Conservation (phyloP, 208 protist genomes). For the Angomonas ambiguus region DNA sequence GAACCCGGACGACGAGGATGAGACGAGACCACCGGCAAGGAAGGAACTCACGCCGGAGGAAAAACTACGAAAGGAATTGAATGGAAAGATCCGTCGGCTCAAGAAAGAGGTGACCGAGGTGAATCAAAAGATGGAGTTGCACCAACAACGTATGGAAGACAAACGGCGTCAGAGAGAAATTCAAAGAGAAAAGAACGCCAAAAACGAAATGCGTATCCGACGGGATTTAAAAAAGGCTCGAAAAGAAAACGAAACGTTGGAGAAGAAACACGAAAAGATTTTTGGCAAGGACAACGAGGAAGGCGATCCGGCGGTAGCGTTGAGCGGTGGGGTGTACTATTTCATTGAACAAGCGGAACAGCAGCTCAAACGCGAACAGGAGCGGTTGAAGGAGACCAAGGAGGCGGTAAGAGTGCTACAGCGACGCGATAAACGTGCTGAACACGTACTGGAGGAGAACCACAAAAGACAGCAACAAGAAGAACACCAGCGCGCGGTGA, state of each 20-base stretch:
- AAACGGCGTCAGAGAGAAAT: neutral
- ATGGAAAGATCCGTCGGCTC: neutral
- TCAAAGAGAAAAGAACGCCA: neutral
- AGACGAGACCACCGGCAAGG: neutral
- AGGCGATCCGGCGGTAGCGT: slow-evolving; percentile 13
- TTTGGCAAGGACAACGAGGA: slow-evolving; percentile 4
- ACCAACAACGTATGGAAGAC: slow-evolving; percentile 1
- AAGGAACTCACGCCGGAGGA: slow-evolving; percentile 6
- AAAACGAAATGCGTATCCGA: neutral
- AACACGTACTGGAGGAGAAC: slow-evolving; percentile 55
- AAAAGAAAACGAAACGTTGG: neutral
- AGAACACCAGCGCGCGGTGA: slow-evolving; percentile 43
- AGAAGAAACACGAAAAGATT: neutral
- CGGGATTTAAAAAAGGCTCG: neutral
- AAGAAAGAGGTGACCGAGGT: slow-evolving; percentile 6
- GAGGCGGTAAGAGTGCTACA: slow-evolving; percentile 33
- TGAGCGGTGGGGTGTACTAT: slow-evolving; percentile 21
- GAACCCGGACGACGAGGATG: slow-evolving; percentile 18
- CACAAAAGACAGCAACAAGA: slow-evolving; percentile 33
- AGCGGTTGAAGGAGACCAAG: slow-evolving; percentile 35
- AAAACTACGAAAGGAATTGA: neutral
- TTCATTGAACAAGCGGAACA: slow-evolving; percentile 39
- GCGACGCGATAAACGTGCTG: slow-evolving; percentile 53
- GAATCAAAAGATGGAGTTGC: slow-evolving; percentile 1
- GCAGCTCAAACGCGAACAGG: slow-evolving; percentile 37